These are phyloP conservation scores for Fusarium buxicola DNA, from an alignment of 2,329 filamentous ascomycete genomes.

Conservation along the genomic window DNA sequence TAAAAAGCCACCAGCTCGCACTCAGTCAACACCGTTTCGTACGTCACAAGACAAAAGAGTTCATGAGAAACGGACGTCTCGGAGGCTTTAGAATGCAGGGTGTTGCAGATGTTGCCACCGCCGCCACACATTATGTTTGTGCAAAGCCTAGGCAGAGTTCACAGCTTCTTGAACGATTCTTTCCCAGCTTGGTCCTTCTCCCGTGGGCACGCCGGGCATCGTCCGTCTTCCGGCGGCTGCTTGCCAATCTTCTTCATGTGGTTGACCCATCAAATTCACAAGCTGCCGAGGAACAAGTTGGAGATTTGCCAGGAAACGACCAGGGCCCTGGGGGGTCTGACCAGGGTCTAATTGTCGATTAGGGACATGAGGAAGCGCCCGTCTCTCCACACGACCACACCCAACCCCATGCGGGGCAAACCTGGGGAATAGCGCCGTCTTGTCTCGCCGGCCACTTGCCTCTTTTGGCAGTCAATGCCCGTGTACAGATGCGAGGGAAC, in stretches of 20 bases:
- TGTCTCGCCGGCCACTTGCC: conserved; percentile 42
- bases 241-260: conserved; percentile 30
- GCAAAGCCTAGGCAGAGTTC: conserved; percentile 11
- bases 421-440: conserved; percentile 43
- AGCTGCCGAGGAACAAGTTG: conserved; percentile 44
- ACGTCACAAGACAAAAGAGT: neutral
- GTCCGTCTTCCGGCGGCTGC: conserved; percentile 23
- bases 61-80: conserved; percentile 2
- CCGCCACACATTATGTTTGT: conserved; percentile 6
- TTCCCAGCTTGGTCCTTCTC: conserved; percentile 29
- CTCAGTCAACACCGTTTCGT: neutral
- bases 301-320: conserved; percentile 18
- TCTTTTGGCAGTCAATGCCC: conserved; percentile 41
- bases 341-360: conserved; percentile 16
- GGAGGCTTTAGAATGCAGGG: neutral
- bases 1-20: no score
- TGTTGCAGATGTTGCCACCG: neutral
- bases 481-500: conserved; percentile 44
- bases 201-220: conserved; percentile 36
- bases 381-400: conserved; percentile 14
- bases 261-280: conserved; percentile 36
- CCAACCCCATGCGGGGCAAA: conserved; percentile 44
- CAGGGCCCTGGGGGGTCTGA: conserved; percentile 13
- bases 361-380: conserved; percentile 13
- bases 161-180: conserved; percentile 8